A percentile compares a stretch with the other conserved stretches of the same genome.
phyloP scores from a whole-genome alignment of 1,284 basidiomycete genomes.

The Testicularia cyperi region DNA sequence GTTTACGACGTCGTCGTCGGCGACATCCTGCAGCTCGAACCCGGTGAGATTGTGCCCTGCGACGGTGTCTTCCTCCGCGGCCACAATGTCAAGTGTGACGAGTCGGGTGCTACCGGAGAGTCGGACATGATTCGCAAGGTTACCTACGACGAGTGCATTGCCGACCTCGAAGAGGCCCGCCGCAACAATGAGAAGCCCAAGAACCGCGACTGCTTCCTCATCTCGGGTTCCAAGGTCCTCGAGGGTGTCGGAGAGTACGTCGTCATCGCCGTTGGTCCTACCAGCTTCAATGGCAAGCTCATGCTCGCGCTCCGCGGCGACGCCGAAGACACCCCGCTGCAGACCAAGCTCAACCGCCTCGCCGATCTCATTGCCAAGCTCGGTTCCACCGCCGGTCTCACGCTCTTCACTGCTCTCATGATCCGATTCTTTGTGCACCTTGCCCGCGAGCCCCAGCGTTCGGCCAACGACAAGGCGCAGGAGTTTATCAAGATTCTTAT shows the following conservation, averaged over 20 bases:
- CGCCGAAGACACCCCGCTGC: constrained; percentile 81
- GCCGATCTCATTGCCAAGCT: constrained; percentile 92
- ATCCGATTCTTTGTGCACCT: constrained; percentile 92
- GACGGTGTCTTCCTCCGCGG: constrained; percentile 91
- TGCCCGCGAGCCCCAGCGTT: constrained; percentile 63
- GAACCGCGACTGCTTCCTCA: constrained; percentile 81
- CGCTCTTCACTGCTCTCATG: constrained; percentile 82
- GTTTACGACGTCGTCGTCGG: constrained; percentile 84
- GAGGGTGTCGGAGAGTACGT: constrained; percentile 94
- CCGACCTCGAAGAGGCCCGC: constrained; percentile 60
- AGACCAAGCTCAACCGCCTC: constrained; percentile 85
- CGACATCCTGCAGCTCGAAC: constrained; percentile 86
- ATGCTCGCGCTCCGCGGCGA: constrained; percentile 66
- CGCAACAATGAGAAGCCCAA: constrained; percentile 64
- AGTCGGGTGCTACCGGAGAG: constrained; percentile 93
- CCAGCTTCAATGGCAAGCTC: constrained; percentile 86
- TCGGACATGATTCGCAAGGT: constrained; percentile 90
- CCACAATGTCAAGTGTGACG: constrained; percentile 93
- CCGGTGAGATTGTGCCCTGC: constrained; percentile 92
- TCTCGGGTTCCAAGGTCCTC: constrained; percentile 90
- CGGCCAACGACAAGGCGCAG: constrained; percentile 80
- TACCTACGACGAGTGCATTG: constrained; percentile 75
- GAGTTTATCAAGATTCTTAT: constrained; percentile 91
- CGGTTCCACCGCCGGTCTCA: constrained; percentile 77
- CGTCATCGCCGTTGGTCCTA: constrained; percentile 84